Evolutionary conservation across 2,329 filamentous ascomycete species (phyloP), one percentile per base, ranked within the genome.

Genomic region (Plectosphaerella plurivora): DNA sequence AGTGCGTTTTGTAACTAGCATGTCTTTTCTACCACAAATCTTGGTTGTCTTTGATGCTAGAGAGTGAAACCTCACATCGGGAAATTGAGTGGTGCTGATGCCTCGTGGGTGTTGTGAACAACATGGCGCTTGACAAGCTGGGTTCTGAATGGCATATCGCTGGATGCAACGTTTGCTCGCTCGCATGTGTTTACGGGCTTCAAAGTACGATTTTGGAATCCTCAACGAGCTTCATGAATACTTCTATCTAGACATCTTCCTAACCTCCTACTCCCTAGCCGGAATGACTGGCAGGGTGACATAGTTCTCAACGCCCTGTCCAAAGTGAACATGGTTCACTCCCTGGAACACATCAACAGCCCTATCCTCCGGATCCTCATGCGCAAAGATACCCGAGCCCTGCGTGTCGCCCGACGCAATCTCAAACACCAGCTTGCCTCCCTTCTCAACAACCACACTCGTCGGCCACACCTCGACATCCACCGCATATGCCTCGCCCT

Each of bases 381-480:
- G 82, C 56, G 68, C 65, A 62, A 84, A 84, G 22, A 83, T 72
- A 0, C 80, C 82, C 35, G 71, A 74, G 1, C 82, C 82, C 55
- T 84, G 81, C 0, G 82, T 85, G 64, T 86, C 82, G 1, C 77
- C 77, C 44, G 70, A 74, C 6, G 72, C 65, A 3, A 85, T 69
- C 63, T 85, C 81, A 42, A 86, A 74, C 3, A 83, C 71, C 15
- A 85, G 58, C 59, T 68, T 74, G 0, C 73, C 77, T 0, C 81
- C 81, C 35, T 63, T 61, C 22, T 65, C 63, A 10, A 67, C 57
- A 25, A 84, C 67, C 0, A 86, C 80, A 54, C 83, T 83, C 0
- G 83, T 86, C 0, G 83, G 82, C 84, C 83, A 87, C 0, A 87
- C 63, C 62, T 87, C 83, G 0, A 87, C 70, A 55, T 87, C 83